Conservation (phyloP, 805 yeast species). For the Candida maris region DNA sequence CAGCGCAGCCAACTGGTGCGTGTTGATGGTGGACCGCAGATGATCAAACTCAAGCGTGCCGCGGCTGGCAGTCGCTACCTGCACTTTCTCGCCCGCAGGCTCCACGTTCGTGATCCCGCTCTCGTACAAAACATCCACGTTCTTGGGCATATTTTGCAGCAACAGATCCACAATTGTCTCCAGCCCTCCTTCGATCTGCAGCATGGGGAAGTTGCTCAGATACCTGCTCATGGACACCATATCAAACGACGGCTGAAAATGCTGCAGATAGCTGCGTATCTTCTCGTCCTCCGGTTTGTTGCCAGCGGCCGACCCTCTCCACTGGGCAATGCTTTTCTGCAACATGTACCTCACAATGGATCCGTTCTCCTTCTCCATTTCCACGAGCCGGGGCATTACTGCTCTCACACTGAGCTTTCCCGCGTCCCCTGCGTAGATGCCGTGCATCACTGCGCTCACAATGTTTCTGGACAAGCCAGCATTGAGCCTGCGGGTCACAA, state of each 20-base stretch:
- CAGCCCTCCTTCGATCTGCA: constrained; percentile 54
- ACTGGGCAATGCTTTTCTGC: constrained; percentile 29
- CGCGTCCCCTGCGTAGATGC: constrained; percentile 88
- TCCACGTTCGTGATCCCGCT: constrained; percentile 20
- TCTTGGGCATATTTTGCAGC: constrained; percentile 36
- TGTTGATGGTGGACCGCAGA: constrained; percentile 56
- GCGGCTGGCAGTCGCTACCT: constrained; percentile 12
- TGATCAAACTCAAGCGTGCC: constrained; percentile 41
- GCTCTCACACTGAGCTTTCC: constrained; percentile 60
- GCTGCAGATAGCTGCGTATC: constrained; percentile 37
- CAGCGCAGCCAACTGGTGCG: constrained; percentile 37
- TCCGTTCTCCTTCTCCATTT: constrained; percentile 57
- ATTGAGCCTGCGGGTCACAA: constrained; percentile 70
- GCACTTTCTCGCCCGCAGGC: constrained; percentile 15
- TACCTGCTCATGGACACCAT: constrained; percentile 34
- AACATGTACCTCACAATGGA: constrained; percentile 49
- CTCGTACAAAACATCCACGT: constrained; percentile 39
- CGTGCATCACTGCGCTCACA: constrained; percentile 80
- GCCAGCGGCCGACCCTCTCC: constrained; percentile 9
- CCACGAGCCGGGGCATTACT: constrained; percentile 51
- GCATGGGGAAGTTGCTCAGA: constrained; percentile 57
- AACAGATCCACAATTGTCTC: constrained; percentile 48
- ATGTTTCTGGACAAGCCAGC: constrained; percentile 49
- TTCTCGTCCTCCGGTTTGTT: constrained; percentile 16
- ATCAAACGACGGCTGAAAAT: constrained; percentile 38